phyloP scores from a whole-genome alignment of 441 rosid species.

The Arabidopsis lyrata region DNA sequence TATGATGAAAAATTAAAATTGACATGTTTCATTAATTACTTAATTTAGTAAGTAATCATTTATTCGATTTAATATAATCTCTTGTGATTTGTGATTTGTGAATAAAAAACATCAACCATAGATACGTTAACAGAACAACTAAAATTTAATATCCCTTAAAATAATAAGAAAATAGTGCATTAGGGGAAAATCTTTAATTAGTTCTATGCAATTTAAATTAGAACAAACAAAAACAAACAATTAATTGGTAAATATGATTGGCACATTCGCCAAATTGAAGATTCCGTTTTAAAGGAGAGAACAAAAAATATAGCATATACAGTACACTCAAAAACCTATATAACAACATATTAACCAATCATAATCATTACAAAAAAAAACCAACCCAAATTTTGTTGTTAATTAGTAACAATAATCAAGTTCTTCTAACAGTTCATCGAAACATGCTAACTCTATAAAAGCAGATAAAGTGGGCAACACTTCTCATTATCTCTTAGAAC shows the following conservation, averaged over 20 bases:
- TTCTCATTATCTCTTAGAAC: conserved; percentile 1
- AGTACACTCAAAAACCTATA: not conserved
- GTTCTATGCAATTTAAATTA: not conserved
- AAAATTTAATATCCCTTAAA: too few relatives aligned
- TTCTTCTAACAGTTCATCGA: not conserved
- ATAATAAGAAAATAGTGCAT: not conserved
- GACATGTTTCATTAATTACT: not conserved
- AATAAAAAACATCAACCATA: not conserved
- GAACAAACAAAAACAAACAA: not conserved
- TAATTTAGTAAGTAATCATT: not conserved
- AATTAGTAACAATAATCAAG: conserved; percentile 11
- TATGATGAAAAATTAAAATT: not conserved
- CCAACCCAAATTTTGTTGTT: not conserved
- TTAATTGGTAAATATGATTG: not conserved
- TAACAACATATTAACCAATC: conserved; percentile 12
- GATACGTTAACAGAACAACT: too few relatives aligned
- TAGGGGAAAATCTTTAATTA: not conserved
- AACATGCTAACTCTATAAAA: conserved; percentile 19
- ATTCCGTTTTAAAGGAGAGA: not conserved
- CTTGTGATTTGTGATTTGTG: not conserved
- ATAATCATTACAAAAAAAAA: not conserved
- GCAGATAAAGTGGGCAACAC: not conserved
- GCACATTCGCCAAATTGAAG: not conserved
- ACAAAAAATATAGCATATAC: not conserved
- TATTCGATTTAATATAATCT: not conserved